These are phyloP conservation scores for Microstegium vimineum DNA, from an alignment of 176 grass and related monocot genomes.

Conservation along the genomic window DNA sequence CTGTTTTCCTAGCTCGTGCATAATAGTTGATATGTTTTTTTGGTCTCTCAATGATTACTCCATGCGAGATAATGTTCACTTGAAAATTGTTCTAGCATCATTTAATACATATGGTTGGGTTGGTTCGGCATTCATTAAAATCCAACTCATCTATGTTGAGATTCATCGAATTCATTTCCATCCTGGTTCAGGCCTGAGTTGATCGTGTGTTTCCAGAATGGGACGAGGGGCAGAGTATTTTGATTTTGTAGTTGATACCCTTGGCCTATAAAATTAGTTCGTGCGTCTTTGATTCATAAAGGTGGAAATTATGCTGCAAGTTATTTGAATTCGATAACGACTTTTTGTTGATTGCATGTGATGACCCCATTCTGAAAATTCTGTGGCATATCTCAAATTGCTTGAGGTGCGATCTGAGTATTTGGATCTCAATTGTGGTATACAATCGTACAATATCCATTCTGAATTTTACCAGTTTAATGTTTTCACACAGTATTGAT, in stretches of 20 bases:
- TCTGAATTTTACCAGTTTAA: not conserved
- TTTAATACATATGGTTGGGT: not conserved
- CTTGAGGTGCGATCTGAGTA: not conserved
- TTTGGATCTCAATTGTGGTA: not conserved
- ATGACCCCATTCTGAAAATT: not conserved
- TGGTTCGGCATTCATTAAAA: not conserved
- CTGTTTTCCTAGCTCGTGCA: not conserved
- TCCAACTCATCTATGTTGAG: not conserved
- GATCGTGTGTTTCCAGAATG: not conserved
- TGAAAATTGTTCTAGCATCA: not conserved
- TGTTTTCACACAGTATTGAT: not conserved
- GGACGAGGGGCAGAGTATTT: not conserved
- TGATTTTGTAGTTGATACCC: not conserved
- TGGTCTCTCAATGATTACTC: not conserved
- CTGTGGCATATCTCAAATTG: not conserved
- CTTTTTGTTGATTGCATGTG: not conserved
- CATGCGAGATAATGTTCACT: not conserved
- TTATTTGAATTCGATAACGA: not conserved
- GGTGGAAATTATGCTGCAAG: not conserved
- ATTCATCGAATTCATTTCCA: not conserved
- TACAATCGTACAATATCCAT: not conserved
- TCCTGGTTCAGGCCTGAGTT: not conserved
- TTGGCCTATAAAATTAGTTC: not conserved
- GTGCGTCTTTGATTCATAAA: not conserved
- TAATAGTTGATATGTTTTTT: not conserved